Percentiles rank a stretch among this genome's conserved stretches.
These are phyloP conservation scores for Luzula sylvatica DNA, from an alignment of 176 grass and related monocot species.

Conservation along the genomic window DNA sequence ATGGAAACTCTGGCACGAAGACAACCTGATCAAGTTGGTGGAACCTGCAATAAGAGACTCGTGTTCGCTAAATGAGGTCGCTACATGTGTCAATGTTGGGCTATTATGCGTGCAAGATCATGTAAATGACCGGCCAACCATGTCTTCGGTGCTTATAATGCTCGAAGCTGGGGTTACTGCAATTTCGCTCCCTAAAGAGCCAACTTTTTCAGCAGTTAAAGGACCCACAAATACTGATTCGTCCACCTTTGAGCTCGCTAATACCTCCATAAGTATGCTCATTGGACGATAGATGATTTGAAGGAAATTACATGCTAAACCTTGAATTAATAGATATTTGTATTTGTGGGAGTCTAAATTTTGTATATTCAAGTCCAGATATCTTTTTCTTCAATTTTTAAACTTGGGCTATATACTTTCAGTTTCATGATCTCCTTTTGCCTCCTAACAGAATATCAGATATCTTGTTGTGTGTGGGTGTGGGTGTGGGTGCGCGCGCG, in stretches of 20 bases:
- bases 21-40: conserved; percentile 47
- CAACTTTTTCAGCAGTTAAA: conserved; percentile 31
- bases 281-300: conserved; percentile 5
- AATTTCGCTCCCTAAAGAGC: conserved; percentile 43
- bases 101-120: conserved; percentile 80
- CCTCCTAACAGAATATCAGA: no score
- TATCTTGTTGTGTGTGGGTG: no score
- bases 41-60: conserved; percentile 44
- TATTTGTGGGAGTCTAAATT: no score
- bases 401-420: no score
- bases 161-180: conserved; percentile 27
- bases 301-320: no score
- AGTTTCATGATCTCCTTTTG: no score
- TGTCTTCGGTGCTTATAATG: conserved; percentile 49
- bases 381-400: no score
- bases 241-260: conserved; percentile 9
- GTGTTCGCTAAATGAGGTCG: conserved; percentile 24
- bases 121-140: conserved; percentile 52
- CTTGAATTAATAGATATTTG: no score
- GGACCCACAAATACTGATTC: conserved; percentile 19
- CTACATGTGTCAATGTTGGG: conserved; percentile 49
- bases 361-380: no score
- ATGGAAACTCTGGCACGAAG: conserved; percentile 79
- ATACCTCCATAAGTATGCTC: conserved; percentile 15
- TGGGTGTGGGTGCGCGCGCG: no score